phyloP scores from a whole-genome alignment of 1,284 basidiomycete species.

The Tilletiaria anomala region DNA sequence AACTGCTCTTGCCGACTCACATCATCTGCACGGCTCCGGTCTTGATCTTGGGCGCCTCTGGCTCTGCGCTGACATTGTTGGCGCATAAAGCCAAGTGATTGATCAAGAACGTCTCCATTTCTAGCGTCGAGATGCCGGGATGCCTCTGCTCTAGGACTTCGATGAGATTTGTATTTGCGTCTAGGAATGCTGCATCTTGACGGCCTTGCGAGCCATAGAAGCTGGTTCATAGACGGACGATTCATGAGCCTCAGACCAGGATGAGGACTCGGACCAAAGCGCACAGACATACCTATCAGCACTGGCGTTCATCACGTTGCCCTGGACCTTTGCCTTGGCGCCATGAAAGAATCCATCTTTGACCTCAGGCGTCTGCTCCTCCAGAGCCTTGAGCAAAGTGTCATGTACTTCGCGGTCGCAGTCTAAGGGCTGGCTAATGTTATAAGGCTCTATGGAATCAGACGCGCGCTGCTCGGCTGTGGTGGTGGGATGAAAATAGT shows the following conservation, averaged over 20 bases:
- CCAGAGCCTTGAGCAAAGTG: slow-evolving; percentile 17
- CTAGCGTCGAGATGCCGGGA: slow-evolving; percentile 50
- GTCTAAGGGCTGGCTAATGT: slow-evolving; percentile 54
- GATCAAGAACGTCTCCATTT: slow-evolving; percentile 37
- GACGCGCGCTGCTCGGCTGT: slow-evolving; percentile 8
- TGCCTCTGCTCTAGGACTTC: slow-evolving; percentile 43
- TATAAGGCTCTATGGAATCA: slow-evolving; percentile 46
- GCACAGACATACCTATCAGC: slow-evolving; percentile 10
- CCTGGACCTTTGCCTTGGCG: slow-evolving; percentile 9
- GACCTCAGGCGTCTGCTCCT: slow-evolving; percentile 4
- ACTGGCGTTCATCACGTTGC: slow-evolving; percentile 15
- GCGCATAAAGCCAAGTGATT: slow-evolving; percentile 24
- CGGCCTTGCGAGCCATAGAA: slow-evolving; percentile 75
- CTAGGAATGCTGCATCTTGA: slow-evolving; percentile 56
- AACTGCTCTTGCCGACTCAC: slow-evolving; percentile 3
- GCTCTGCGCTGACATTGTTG: slow-evolving; percentile 7
- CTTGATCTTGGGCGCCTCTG: slow-evolving; percentile 44
- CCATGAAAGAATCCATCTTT: slow-evolving; percentile 7
- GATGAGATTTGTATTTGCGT: slow-evolving; percentile 56
- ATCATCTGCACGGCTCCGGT: slow-evolving; percentile 69
- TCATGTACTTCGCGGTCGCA: slow-evolving; percentile 49
- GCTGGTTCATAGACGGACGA: slow-evolving; percentile 2
- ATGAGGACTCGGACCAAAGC: not conserved
- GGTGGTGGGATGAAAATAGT: slow-evolving; percentile 44
- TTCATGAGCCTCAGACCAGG: too few species aligned